phyloP scores from a whole-genome alignment of 768 basidiomycete species.

The Boletus subparvulus region DNA sequence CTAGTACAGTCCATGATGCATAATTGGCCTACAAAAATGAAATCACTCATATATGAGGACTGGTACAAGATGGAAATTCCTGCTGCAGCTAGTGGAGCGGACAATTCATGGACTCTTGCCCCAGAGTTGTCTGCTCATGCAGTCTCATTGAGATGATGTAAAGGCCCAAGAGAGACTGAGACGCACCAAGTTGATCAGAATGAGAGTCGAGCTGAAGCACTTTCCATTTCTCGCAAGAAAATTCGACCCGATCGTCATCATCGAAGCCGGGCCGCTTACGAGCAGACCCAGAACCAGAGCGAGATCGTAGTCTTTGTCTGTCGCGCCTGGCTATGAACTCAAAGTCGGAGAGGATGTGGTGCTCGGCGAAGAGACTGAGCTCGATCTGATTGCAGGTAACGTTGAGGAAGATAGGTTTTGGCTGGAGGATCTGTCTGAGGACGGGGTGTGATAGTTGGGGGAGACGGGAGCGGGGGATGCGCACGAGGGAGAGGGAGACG shows the following conservation, averaged over 20 bases:
- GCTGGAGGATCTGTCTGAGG: slow-evolving; percentile 68
- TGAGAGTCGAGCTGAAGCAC: slow-evolving; percentile 83
- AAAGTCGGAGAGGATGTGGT: slow-evolving; percentile 56
- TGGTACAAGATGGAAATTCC: slow-evolving; percentile 83
- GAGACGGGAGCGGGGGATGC: slow-evolving; percentile 71
- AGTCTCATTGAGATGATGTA: background rate
- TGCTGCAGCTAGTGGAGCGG: slow-evolving; percentile 70
- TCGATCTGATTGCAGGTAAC: slow-evolving; percentile 79
- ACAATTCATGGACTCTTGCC: slow-evolving; percentile 71
- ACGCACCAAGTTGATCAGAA: slow-evolving; percentile 63
- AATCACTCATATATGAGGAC: slow-evolving; percentile 81
- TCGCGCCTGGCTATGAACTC: slow-evolving; percentile 60
- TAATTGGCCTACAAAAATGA: slow-evolving; percentile 63
- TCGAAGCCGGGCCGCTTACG: slow-evolving; percentile 22
- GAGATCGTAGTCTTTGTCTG: slow-evolving; percentile 44
- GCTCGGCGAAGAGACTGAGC: slow-evolving; percentile 71
- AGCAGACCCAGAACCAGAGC: slow-evolving; percentile 38
- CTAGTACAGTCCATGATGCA: background rate
- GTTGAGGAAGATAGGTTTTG: slow-evolving; percentile 66
- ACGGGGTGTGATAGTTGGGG: slow-evolving; percentile 56
- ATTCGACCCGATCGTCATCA: slow-evolving; percentile 55
- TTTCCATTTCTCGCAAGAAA: slow-evolving; percentile 73
- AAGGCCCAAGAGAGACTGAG: slow-evolving; percentile 1
- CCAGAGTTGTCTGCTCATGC: slow-evolving; percentile 57
- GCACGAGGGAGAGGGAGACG: slow-evolving; percentile 68